Base-by-base conservation (phyloP, 192 early-diverging fungal species). In the Backusella tuberculispora region DNA sequence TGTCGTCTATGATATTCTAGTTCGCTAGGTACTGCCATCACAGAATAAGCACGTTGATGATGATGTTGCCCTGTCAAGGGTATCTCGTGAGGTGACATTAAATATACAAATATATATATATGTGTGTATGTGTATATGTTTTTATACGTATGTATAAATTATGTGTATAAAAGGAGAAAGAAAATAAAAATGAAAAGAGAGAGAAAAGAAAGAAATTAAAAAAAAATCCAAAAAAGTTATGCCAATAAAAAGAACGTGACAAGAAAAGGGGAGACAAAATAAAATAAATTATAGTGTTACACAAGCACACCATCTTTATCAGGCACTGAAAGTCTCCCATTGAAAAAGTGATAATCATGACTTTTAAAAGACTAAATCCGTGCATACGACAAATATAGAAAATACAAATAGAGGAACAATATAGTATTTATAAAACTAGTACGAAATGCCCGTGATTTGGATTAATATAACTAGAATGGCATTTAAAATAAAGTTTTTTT, bases 31-130 rank as follows among this genome's bases (percentile, higher is more conserved):
- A 82, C 83, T 44, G 82, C 77, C 26, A 84, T 81, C n/a, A 83
- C 80, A 34, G 83, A 81, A 80, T 88, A 78, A 77, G 56, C 81
- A 79, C 86, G 85, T 83, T 68, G 85, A 41, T 67, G 85, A 41
- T 67, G 82, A 78, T 48, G 40, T 15, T 42, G 17, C 10, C 44
- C 66, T 37, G 44, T 69, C 45, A 24, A n/a, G 43, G 67, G 12
- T 19, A 24, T 69, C 14, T 69, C 67, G 53, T 56, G 53, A n/a
- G 19, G 53, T 56, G 53, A 56, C 53, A 56, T 56, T 56, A 10
- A 34, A 34, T 34, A 34, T 34, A 34, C 2, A 34, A 1, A 34
- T 34, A 34, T 34, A 34, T 34, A 34, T 34, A 2, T 34, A 2
- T 2, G 29, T 34, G 29, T 34, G 29, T 34, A 2, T 34, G 2